phyloP scores from a whole-genome alignment of 257 asterid species.

The Handroanthus guayacan region DNA sequence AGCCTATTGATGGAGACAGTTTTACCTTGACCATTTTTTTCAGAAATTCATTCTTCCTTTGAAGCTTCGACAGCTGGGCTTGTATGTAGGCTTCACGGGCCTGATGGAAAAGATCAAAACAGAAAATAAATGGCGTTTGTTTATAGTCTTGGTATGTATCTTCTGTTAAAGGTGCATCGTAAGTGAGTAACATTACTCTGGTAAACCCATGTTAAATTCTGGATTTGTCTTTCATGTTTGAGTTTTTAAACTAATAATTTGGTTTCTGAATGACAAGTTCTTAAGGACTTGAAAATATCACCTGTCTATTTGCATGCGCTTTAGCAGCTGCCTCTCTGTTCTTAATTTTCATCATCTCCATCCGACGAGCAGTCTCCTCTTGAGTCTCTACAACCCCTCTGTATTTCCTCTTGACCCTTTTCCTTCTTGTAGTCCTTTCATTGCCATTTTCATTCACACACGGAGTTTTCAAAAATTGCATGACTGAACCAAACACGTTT shows the following conservation, averaged over 20 bases:
- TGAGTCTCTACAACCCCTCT: constrained; percentile 47
- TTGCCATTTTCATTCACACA: not conserved
- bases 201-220: constrained; percentile 6
- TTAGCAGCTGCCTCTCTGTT: constrained; percentile 44
- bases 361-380: constrained; percentile 38
- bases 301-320: constrained; percentile 41
- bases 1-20: not conserved
- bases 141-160: not conserved
- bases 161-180: not conserved
- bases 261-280: constrained; percentile 7
- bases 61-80: constrained; percentile 36
- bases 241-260: not conserved
- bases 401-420: constrained; percentile 46
- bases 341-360: constrained; percentile 37
- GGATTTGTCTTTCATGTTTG: constrained; percentile 4
- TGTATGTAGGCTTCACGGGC: constrained; percentile 34
- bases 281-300: constrained; percentile 9
- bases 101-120: constrained; percentile 29
- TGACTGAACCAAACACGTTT: constrained; percentile 26
- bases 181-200: not conserved
- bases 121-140: constrained; percentile 13
- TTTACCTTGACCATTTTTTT: constrained; percentile 39
- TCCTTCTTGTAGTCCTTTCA: constrained; percentile 16
- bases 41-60: constrained; percentile 33
- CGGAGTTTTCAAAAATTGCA: constrained; percentile 24